These are phyloP conservation scores for Mercurialis annua DNA, from an alignment of 345 rosid genomes.

Conservation along the genomic window DNA sequence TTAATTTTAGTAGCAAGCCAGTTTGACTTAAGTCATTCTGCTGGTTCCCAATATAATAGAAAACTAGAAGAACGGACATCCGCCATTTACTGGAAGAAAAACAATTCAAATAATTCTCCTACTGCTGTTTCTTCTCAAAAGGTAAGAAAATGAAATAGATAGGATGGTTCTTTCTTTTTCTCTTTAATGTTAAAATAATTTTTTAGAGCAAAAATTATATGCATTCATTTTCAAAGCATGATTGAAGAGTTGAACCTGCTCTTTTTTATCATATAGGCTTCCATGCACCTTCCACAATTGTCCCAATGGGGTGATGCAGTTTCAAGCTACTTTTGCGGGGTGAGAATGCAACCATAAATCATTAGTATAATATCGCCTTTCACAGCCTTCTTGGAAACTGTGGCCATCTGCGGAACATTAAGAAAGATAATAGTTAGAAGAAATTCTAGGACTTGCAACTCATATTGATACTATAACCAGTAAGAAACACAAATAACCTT, in stretches of 20 bases:
- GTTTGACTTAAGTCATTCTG: background rate
- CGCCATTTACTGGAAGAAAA: background rate
- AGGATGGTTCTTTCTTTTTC: background rate
- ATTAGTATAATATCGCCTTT: background rate
- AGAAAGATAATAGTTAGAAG: conserved; percentile 15
- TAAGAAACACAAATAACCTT: background rate
- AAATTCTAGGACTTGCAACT: conserved; percentile 7
- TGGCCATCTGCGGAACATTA: conserved; percentile 31
- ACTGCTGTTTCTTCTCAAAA: background rate
- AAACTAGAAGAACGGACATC: background rate
- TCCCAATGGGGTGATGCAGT: background rate
- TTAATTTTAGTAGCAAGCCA: background rate
- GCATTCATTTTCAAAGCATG: background rate
- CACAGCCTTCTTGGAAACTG: conserved; percentile 3
- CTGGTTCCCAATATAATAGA: background rate
- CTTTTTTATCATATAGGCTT: background rate
- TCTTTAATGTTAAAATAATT: background rate
- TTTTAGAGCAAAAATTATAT: background rate
- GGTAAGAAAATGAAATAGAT: background rate
- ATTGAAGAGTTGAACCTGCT: background rate
- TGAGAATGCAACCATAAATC: background rate
- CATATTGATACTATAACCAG: background rate
- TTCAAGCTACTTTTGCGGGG: background rate
- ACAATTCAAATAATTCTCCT: background rate
- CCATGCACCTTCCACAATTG: background rate